Evolutionary conservation across 345 rosid genomes (phyloP), one percentile per base, ranked within the genome.

Genomic region (Laguncularia racemosa): DNA sequence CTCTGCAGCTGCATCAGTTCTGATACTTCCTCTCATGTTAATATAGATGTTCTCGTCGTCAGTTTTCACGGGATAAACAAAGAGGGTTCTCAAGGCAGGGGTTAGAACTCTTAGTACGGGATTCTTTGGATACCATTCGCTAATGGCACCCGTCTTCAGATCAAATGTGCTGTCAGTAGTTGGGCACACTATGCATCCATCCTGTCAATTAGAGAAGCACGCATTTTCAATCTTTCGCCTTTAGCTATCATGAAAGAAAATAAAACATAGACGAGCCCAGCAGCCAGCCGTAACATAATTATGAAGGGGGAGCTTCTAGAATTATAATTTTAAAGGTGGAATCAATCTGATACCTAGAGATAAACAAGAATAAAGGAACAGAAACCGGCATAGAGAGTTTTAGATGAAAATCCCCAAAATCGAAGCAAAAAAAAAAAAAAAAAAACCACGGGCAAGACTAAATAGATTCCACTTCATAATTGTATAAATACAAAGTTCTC

Each of bases 51-150:
- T 92, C 9, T 92, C 80, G 59, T 79, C 88, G n/a, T 92, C 91
- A 0, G 65, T 66, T 74, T 89, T 89, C 55, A 75, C 82, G 14
- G 91, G 93, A 74, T 73, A 92, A 18, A 79, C 64, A 67, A n/a
- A 92, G 46, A 92, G 78, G 26, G 71, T 61, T 56, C 93, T 78
- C 71, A 89, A 59, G 52, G 93, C 81, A 53, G 96, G 98, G 20
- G 98, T 89, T 48, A 92, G 81, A 54, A 48, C 88, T 76, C 95
- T 81, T 16, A 92, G 80, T 49, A 92, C 96, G 3, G 95, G 85
- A 74, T 86, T 92, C 46, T 92, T 92, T 0, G 98, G 98, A 60
- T 92, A 92, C 98, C 98, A 92, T 53, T 84, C 96, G 69, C 62
- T 72, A 70, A 84, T 75, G 13, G 72, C 91, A 63, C 98, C 96